phyloP scores from a whole-genome alignment of 129 eudicot genomes.

The Flaveria sonorensis region DNA sequence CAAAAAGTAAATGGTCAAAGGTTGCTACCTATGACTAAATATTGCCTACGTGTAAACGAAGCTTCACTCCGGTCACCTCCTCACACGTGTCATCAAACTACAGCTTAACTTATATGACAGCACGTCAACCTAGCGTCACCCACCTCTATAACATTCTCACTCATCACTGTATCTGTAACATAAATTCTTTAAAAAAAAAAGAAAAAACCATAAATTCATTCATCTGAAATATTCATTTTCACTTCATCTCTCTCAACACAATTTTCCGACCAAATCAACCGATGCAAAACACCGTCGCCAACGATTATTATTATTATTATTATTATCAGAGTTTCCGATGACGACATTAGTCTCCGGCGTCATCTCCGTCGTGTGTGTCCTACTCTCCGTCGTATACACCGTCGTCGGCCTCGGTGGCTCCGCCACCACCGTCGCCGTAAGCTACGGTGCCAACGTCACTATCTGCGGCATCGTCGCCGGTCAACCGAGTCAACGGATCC shows the following conservation, averaged over 20 bases:
- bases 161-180: conserved; percentile 2
- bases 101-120: conserved; percentile 8
- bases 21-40: background rate
- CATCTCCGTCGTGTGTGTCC: conserved; percentile 20
- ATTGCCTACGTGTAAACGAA: conserved; percentile 30
- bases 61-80: conserved; percentile 23
- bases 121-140: conserved; percentile 29
- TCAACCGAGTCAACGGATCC: conserved; percentile 51
- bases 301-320: background rate
- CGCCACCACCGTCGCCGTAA: conserved; percentile 70
- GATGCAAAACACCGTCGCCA: conserved; percentile 35
- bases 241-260: conserved; percentile 14
- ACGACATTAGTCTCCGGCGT: conserved; percentile 40
- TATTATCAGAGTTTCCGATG: conserved; percentile 35
- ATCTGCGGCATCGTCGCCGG: conserved; percentile 75
- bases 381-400: conserved; percentile 23
- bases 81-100: conserved; percentile 33
- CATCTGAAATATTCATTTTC: conserved; percentile 8
- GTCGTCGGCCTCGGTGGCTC: conserved; percentile 67
- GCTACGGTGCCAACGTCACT: conserved; percentile 63
- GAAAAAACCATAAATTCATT: background rate
- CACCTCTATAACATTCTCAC: conserved; percentile 29
- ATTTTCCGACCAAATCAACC: conserved; percentile 39
- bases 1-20: conserved; percentile 1
- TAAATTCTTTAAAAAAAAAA: background rate